phyloP scores from a whole-genome alignment of 2,329 filamentous ascomycete genomes.

The Hypoxylon sp. region DNA sequence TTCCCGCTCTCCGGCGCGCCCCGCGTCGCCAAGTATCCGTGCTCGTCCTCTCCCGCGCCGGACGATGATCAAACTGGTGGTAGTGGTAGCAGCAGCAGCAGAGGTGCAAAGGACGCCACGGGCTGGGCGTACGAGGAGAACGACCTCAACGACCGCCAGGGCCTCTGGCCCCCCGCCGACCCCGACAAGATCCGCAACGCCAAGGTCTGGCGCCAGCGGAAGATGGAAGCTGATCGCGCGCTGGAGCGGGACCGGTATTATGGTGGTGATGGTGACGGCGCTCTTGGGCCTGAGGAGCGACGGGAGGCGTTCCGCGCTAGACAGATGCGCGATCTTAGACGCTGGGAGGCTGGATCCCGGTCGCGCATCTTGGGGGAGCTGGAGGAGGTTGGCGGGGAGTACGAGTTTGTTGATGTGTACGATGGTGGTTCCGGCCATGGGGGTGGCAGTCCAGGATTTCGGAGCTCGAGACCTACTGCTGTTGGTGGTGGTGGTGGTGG shows the following conservation, averaged over 20 bases:
- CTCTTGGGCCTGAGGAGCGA: conserved; percentile 52
- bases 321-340: conserved; percentile 57
- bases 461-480: conserved; percentile 1
- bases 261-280: conserved; percentile 6
- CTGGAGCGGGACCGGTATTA: conserved; percentile 36
- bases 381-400: conserved; percentile 58
- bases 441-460: not conserved
- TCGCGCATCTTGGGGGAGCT: conserved; percentile 58
- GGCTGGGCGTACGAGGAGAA: conserved; percentile 77
- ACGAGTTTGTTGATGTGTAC: conserved; percentile 56
- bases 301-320: conserved; percentile 59
- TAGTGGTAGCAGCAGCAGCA: conserved; percentile 38
- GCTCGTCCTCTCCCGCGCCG: no score
- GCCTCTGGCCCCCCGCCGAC: conserved; percentile 70
- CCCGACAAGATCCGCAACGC: conserved; percentile 65
- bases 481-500: no score
- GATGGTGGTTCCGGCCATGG: conserved; percentile 48
- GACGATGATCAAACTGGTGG: not conserved
- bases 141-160: conserved; percentile 72
- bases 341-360: conserved; percentile 46
- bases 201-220: conserved; percentile 47
- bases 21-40: conserved; percentile 47
- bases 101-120: no score
- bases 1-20: conserved; percentile 69
- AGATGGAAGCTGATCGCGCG: conserved; percentile 42